phyloP scores from a whole-genome alignment of 2,329 filamentous ascomycete genomes.

The Hypoxylon sp. region DNA sequence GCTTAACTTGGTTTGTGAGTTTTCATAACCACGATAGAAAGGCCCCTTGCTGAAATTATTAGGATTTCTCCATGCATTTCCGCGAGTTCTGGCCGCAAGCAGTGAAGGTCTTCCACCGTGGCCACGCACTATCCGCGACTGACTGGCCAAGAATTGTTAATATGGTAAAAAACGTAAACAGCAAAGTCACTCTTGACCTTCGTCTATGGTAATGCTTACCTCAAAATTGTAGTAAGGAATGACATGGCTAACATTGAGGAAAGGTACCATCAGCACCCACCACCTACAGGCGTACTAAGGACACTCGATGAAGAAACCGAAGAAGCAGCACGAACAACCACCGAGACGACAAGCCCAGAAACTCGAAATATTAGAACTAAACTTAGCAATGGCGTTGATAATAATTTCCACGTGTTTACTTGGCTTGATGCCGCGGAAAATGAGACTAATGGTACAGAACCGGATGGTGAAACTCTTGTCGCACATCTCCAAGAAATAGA shows the following conservation, averaged over 20 bases:
- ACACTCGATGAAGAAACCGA: constrained; percentile 10
- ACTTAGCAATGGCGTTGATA: background rate
- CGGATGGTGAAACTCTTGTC: constrained; percentile 10
- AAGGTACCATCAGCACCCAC: constrained; percentile 32
- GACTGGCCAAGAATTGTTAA: constrained; percentile 42
- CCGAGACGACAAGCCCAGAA: background rate
- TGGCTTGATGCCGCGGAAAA: constrained; percentile 26
- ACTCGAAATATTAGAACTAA: background rate
- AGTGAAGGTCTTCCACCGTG: constrained; percentile 36
- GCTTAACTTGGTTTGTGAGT: constrained; percentile 47
- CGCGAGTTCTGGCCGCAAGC: constrained; percentile 44
- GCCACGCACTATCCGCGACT: constrained; percentile 23
- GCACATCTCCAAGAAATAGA: constrained; percentile 32
- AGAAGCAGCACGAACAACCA: background rate
- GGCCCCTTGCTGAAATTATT: background rate
- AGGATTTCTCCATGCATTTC: constrained; percentile 44
- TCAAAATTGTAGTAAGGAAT: background rate
- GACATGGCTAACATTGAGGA: constrained; percentile 5
- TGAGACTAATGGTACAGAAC: background rate
- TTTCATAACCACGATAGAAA: background rate
- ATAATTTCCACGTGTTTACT: constrained; percentile 40
- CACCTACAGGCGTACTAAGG: constrained; percentile 25
- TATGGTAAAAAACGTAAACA: constrained; percentile 33
- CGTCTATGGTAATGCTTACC: constrained; percentile 28
- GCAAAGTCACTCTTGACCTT: constrained; percentile 33